A percentile compares a stretch with the other conserved stretches of the same genome.
Evolutionary conservation across 1,284 basidiomycete species (phyloP).

Genomic region (Irpex rosettiformis): DNA sequence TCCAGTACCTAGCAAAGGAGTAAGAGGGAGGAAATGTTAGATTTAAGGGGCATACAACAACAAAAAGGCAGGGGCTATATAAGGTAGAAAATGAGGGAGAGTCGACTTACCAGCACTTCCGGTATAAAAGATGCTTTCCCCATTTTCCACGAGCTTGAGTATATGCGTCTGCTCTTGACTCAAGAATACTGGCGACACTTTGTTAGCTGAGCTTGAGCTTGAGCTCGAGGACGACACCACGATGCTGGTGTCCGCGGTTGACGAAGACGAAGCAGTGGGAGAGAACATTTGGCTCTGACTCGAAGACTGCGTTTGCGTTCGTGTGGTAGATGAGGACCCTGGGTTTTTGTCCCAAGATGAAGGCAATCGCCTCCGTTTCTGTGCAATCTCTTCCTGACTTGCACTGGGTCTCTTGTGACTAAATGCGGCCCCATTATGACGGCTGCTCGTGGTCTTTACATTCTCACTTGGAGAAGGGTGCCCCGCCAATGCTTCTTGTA

Average conservation of each 20-base stretch:
- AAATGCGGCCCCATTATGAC: background rate
- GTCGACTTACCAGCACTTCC: constrained; percentile 83
- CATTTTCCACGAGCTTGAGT: constrained; percentile 68
- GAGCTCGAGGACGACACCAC: background rate
- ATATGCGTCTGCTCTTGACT: constrained; percentile 86
- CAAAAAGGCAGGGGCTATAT: background rate
- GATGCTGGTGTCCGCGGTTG: too few relatives aligned
- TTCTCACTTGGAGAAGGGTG: constrained; percentile 19
- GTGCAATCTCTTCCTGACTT: constrained; percentile 22
- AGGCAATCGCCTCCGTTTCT: constrained; percentile 53
- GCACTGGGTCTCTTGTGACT: background rate
- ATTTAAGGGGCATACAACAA: too few relatives aligned
- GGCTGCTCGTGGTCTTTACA: constrained; percentile 6
- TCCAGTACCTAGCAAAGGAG: constrained; percentile 65
- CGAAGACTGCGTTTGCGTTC: constrained; percentile 23
- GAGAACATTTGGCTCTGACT: too few relatives aligned
- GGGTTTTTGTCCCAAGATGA: constrained; percentile 39
- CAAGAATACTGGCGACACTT: constrained; percentile 51
- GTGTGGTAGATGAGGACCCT: constrained; percentile 13
- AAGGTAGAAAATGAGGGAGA: background rate
- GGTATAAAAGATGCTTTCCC: constrained; percentile 91
- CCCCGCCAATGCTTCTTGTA: constrained; percentile 44
- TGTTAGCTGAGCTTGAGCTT: constrained; percentile 18
- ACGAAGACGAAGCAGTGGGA: too few relatives aligned
- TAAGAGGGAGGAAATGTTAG: background rate